Evolutionary conservation across 208 protist genomes (phyloP).

Genomic region (Hexamita inflata): DNA sequence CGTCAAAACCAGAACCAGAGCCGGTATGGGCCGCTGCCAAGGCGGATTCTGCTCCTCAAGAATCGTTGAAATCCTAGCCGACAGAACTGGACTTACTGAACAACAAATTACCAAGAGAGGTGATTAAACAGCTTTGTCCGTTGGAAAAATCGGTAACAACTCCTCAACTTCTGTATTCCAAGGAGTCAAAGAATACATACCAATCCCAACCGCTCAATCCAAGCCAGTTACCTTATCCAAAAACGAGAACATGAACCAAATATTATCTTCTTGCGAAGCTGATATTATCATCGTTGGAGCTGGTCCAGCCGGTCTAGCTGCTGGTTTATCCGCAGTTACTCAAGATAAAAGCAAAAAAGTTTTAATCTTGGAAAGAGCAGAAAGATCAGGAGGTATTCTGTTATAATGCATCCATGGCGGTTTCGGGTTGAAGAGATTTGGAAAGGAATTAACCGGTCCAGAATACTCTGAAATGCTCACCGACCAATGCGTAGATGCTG

Average conservation of each 20-base stretch:
- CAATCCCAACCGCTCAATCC: no score
- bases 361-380: conserved; percentile 17
- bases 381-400: conserved; percentile 17
- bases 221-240: no score
- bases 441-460: conserved; percentile 29
- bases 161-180: no score
- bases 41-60: conserved; percentile 26
- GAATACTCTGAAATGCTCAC: conserved; percentile 30
- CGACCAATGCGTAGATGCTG: background rate
- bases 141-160: no score
- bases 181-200: no score
- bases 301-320: conserved; percentile 34
- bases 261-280: no score
- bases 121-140: no score
- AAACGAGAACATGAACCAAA: no score
- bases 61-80: conserved; percentile 22
- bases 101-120: background rate
- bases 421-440: background rate
- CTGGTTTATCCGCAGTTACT: background rate
- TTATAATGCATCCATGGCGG: conserved; percentile 25
- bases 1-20: conserved; percentile 27
- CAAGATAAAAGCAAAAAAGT: background rate
- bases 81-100: background rate
- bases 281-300: conserved; percentile 33
- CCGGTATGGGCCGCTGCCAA: conserved; percentile 32